A percentile compares a stretch with the other conserved stretches of the same genome.
Evolutionary conservation across 1,284 basidiomycete species (phyloP).

Genomic region (Naganishia sp.): DNA sequence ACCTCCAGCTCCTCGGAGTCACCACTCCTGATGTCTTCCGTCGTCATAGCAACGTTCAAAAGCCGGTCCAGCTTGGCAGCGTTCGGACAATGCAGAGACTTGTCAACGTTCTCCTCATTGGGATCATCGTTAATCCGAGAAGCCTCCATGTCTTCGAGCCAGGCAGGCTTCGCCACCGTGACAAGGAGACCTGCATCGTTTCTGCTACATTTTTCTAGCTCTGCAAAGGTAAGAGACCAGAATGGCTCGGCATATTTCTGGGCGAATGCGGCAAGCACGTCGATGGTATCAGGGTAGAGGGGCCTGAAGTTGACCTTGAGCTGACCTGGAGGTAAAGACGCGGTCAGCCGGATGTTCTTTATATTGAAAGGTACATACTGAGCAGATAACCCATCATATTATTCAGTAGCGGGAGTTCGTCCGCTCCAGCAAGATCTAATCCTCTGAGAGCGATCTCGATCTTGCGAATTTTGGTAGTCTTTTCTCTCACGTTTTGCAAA

Average conservation of each 20-base stretch:
- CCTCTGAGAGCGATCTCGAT: slow-evolving; percentile 59
- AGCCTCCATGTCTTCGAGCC: slow-evolving; percentile 37
- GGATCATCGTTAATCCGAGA: slow-evolving; percentile 39
- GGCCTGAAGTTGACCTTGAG: slow-evolving; percentile 89
- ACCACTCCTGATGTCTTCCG: slow-evolving; percentile 35
- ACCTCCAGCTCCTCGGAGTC: slow-evolving; percentile 45
- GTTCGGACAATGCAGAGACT: slow-evolving; percentile 50
- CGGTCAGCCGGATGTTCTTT: not conserved
- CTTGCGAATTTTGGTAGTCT: slow-evolving; percentile 65
- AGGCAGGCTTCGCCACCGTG: slow-evolving; percentile 40
- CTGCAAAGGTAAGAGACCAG: slow-evolving; percentile 70
- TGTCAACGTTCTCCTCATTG: slow-evolving; percentile 36
- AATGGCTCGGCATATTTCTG: slow-evolving; percentile 66
- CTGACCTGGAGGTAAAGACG: slow-evolving; percentile 59
- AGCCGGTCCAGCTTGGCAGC: slow-evolving; percentile 35
- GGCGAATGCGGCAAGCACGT: slow-evolving; percentile 65
- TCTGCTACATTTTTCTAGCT: slow-evolving; percentile 57
- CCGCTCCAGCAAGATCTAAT: slow-evolving; percentile 47
- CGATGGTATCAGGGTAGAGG: slow-evolving; percentile 77
- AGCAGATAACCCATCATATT: slow-evolving; percentile 46
- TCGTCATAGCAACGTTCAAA: slow-evolving; percentile 33
- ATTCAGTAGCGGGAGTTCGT: slow-evolving; percentile 65
- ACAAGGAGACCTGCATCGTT: slow-evolving; percentile 39
- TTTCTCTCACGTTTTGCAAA: slow-evolving; percentile 75
- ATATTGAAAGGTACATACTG: slow-evolving; percentile 7